Evolutionary conservation across 345 rosid genomes (phyloP).

Genomic region (Salix dunnii): DNA sequence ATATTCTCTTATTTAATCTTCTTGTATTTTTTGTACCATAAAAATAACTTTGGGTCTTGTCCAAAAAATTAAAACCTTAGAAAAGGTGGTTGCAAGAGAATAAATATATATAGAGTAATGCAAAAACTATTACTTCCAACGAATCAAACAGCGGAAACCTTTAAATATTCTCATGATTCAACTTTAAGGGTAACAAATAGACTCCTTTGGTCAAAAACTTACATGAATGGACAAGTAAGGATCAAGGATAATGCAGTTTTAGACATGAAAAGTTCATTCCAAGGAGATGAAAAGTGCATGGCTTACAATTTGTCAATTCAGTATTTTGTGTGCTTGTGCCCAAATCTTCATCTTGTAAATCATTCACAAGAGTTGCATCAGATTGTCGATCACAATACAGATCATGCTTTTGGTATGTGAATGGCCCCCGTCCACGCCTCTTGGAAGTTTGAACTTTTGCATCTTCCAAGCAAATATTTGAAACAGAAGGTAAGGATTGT

Average conservation of each 20-base stretch:
- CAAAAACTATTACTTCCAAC: no score
- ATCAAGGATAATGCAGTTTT: neutral
- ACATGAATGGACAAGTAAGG: neutral
- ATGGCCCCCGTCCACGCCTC: conserved; percentile 89
- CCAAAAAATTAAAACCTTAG: no score
- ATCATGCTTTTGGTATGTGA: conserved; percentile 54
- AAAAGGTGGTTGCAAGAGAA: no score
- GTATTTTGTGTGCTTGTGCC: conserved; percentile 23
- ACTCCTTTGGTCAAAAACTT: neutral
- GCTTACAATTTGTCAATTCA: conserved; percentile 48
- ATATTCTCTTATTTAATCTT: no score
- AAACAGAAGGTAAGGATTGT: conserved; percentile 51
- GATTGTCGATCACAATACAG: conserved; percentile 55
- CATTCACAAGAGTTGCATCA: conserved; percentile 27
- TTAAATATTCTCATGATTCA: no score
- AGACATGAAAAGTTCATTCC: neutral
- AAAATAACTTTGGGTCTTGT: no score
- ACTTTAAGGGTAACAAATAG: no score
- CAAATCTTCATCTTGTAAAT: conserved; percentile 40
- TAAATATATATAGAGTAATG: no score
- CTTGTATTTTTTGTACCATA: no score
- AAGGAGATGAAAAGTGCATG: neutral
- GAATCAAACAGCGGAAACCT: no score
- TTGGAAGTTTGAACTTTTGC: conserved; percentile 51
- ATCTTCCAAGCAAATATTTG: conserved; percentile 58